These are phyloP conservation scores for Neurospora sublineolata DNA, from an alignment of 495 filamentous ascomycete genomes.

Conservation along the genomic window DNA sequence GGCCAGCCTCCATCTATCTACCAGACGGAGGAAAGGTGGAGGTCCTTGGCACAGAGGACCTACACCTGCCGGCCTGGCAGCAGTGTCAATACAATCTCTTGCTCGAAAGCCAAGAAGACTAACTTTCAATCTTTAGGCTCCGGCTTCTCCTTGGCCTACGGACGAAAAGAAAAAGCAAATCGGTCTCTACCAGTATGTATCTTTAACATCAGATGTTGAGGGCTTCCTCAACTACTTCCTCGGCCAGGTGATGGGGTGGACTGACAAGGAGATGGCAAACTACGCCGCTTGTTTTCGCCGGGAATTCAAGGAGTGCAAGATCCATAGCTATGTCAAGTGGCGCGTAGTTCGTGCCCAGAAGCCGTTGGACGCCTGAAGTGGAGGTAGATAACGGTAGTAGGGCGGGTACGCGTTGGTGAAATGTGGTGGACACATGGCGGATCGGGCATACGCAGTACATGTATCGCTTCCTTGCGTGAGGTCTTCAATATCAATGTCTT, in stretches of 20 bases:
- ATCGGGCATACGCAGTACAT: not conserved
- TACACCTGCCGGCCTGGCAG: not conserved
- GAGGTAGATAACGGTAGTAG: not conserved
- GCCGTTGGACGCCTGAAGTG: not conserved
- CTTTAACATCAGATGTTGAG: constrained; percentile 20
- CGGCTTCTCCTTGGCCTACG: constrained; percentile 27
- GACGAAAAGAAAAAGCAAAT: constrained; percentile 5
- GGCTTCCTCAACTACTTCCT: constrained; percentile 23
- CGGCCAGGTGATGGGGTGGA: constrained; percentile 23
- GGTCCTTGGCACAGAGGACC: not conserved
- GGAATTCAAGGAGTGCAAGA: constrained; percentile 16
- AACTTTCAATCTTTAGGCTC: constrained; percentile 12
- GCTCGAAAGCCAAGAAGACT: not conserved
- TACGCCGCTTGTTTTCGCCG: constrained; percentile 25
- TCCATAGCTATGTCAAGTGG: constrained; percentile 9
- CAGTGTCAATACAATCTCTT: not conserved
- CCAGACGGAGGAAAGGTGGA: constrained; percentile 3
- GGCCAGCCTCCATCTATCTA: not conserved
- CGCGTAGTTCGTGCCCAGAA: not conserved
- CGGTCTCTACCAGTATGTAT: constrained; percentile 11
- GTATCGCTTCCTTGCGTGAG: not conserved
- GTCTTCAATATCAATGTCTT: not conserved
- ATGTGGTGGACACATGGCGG: not conserved
- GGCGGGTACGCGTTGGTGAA: not conserved
- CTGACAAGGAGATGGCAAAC: constrained; percentile 20